Evolutionary conservation across 169 alveolate genomes (phyloP).

Genomic region (Cryptosporidium viatorum): DNA sequence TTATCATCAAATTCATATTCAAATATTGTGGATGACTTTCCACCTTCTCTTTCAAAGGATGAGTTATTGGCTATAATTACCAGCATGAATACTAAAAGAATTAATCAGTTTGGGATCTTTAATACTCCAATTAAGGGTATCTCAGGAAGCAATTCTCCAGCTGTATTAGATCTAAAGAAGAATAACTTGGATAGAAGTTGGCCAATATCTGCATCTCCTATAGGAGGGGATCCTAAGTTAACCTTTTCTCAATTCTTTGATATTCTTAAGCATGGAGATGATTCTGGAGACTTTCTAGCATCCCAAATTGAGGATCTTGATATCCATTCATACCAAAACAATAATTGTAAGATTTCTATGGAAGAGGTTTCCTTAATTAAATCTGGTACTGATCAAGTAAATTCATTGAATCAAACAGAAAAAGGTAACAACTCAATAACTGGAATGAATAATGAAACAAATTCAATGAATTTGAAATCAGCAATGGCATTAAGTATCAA

Average conservation of each 20-base stretch:
- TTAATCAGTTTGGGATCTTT: slow-evolving; percentile 2
- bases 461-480: not conserved
- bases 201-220: not conserved
- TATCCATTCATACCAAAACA: not conserved
- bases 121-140: slow-evolving; percentile 18
- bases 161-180: not conserved
- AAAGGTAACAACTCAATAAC: not conserved
- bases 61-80: slow-evolving; percentile 28
- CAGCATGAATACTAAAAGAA: slow-evolving; percentile 24
- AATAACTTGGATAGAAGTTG: not conserved
- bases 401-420: not conserved
- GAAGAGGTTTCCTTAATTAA: not conserved
- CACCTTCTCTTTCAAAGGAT: slow-evolving; percentile 28
- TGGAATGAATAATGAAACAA: not conserved
- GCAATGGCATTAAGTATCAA: too few relatives aligned
- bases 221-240: slow-evolving; percentile 5
- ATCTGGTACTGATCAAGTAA: not conserved
- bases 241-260: slow-evolving; percentile 12
- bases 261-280: slow-evolving; percentile 3
- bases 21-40: slow-evolving; percentile 30
- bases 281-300: not conserved
- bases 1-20: slow-evolving; percentile 30
- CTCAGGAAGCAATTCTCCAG: not conserved
- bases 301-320: slow-evolving; percentile 14
- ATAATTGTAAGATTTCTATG: not conserved